A percentile compares a stretch with the other conserved stretches of the same genome.
Conservation (phyloP, 176 grass and related monocot species). For the Lolium perenne region DNA sequence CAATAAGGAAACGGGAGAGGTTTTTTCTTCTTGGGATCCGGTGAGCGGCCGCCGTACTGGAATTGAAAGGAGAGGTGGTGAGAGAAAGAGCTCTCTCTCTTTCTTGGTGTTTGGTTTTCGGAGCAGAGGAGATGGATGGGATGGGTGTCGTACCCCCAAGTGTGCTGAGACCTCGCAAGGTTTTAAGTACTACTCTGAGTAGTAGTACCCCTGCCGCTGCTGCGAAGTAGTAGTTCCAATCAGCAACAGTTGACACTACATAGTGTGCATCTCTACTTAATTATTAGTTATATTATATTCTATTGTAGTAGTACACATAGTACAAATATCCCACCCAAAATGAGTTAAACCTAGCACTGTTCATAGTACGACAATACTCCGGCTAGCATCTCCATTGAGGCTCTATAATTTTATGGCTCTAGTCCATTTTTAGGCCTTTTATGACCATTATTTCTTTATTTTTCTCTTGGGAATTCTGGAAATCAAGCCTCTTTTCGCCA, state of each 20-base stretch:
- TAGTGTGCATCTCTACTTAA: slow-evolving; percentile 6
- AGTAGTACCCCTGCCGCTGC: slow-evolving; percentile 22
- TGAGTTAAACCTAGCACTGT: slow-evolving; percentile 10
- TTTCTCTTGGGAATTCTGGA: neutral
- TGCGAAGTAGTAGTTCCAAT: slow-evolving; percentile 45
- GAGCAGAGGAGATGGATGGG: slow-evolving; percentile 53
- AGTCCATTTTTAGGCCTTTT: neutral
- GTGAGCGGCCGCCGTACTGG: slow-evolving; percentile 48
- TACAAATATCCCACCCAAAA: slow-evolving; percentile 25
- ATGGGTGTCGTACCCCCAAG: slow-evolving; percentile 43
- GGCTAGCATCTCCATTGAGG: neutral
- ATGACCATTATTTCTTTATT: neutral
- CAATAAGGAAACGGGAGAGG: neutral
- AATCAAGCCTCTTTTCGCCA: neutral
- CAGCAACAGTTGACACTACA: slow-evolving; percentile 40
- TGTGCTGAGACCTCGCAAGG: slow-evolving; percentile 38
- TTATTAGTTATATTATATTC: slow-evolving; percentile 30
- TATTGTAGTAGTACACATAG: slow-evolving; percentile 33
- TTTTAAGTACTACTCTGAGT: slow-evolving; percentile 31
- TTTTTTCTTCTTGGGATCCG: slow-evolving; percentile 47
- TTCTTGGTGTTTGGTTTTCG: slow-evolving; percentile 38
- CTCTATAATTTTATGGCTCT: slow-evolving; percentile 23
- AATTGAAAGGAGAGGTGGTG: slow-evolving; percentile 33
- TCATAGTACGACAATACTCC: slow-evolving; percentile 11
- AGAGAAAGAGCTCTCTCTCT: slow-evolving; percentile 22